These are phyloP conservation scores for Pseudopyrenochaeta lycopersici DNA, from an alignment of 2,329 filamentous ascomycete species.

Conservation along the genomic window DNA sequence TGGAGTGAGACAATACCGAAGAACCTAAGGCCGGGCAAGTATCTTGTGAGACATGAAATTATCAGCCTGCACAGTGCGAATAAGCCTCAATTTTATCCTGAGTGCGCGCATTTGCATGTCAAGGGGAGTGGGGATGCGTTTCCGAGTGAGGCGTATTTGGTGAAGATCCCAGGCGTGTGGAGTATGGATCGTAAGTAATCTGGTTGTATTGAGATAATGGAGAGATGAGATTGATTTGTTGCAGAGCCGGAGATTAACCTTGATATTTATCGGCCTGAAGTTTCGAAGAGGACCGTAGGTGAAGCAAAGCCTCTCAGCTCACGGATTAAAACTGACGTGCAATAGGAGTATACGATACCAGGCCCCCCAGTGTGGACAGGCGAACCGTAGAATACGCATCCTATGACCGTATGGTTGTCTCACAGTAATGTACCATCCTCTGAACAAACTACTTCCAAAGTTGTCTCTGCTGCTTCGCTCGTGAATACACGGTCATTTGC, in stretches of 20 bases:
- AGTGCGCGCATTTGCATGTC: conserved; percentile 42
- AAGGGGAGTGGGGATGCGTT: conserved; percentile 20
- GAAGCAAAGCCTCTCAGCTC: not conserved
- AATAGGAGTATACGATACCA: conserved; percentile 23
- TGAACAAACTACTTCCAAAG: too few species aligned
- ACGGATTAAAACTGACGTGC: not conserved
- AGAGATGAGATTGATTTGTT: conserved; percentile 9
- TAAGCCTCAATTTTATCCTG: conserved; percentile 41
- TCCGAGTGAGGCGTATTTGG: conserved; percentile 31
- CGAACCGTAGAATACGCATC: not conserved
- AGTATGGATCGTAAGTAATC: conserved; percentile 38
- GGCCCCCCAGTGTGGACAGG: conserved; percentile 23
- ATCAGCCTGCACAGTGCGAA: conserved; percentile 39
- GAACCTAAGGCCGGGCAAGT: conserved; percentile 30
- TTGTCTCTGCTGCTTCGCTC: too few species aligned
- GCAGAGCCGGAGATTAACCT: conserved; percentile 43
- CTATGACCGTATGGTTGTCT: too few species aligned
- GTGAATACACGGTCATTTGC: too few species aligned
- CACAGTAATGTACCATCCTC: too few species aligned
- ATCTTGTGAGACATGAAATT: conserved; percentile 41
- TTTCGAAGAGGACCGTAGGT: conserved; percentile 33
- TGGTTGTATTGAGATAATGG: not conserved
- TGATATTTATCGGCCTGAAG: conserved; percentile 32
- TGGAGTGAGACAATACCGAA: conserved; percentile 36
- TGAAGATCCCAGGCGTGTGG: conserved; percentile 41